Evolutionary conservation across 441 rosid species (phyloP).

Genomic region (Populus hybrid): DNA sequence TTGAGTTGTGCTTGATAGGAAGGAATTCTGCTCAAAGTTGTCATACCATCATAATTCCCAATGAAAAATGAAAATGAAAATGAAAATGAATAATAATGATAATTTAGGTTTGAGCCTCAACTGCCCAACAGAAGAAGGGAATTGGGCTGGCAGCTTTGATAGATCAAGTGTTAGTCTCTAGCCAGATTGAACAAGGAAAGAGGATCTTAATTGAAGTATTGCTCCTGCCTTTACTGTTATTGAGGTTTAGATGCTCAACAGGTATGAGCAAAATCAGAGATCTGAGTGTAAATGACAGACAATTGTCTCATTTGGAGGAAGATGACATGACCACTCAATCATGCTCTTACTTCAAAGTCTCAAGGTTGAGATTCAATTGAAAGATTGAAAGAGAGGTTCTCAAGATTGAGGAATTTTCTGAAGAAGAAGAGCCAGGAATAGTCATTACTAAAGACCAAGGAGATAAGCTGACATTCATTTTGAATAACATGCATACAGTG

Average conservation of each 20-base stretch:
- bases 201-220: background rate
- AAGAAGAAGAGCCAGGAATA: background rate
- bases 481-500: background rate
- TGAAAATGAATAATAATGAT: background rate
- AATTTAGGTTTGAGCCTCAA: background rate
- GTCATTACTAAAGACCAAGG: background rate
- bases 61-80: background rate
- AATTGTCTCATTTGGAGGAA: background rate
- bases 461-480: background rate
- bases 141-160: background rate
- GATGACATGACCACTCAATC: background rate
- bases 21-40: background rate
- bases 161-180: background rate
- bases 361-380: background rate
- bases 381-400: background rate
- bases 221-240: background rate
- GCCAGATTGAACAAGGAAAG: background rate
- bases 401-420: background rate
- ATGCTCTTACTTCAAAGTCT: background rate
- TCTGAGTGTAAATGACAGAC: background rate
- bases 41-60: background rate
- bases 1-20: conserved; percentile 2
- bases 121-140: background rate
- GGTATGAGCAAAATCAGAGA: background rate
- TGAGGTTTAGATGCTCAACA: background rate